Evolutionary conservation across 2,329 filamentous ascomycete genomes (phyloP).

Genomic region (Cordyceps farinosa): DNA sequence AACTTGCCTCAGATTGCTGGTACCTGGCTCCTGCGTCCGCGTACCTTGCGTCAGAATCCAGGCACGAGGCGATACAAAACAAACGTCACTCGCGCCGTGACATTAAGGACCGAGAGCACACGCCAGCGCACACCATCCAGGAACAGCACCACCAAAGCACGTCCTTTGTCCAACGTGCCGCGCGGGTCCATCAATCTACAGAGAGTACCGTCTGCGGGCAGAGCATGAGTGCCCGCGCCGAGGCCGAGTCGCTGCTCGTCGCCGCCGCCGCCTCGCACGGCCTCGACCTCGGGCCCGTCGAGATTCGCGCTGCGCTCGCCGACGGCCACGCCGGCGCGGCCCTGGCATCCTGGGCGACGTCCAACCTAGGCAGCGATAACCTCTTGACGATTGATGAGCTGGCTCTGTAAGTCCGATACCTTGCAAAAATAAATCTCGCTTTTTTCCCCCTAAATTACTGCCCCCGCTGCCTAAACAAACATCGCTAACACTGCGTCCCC

Average conservation of each 20-base stretch:
- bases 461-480: not conserved
- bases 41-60: not conserved
- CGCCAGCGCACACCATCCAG: not conserved
- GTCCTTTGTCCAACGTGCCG: not conserved
- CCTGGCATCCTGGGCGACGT: slow-evolving; percentile 46
- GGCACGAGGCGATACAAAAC: too few species aligned
- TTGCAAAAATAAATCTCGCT: not conserved
- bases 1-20: too few species aligned
- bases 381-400: slow-evolving; percentile 54
- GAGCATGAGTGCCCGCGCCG: slow-evolving; percentile 28
- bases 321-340: slow-evolving; percentile 34
- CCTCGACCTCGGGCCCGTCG: slow-evolving; percentile 33
- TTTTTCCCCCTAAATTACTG: too few species aligned
- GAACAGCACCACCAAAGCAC: not conserved
- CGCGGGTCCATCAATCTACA: not conserved
- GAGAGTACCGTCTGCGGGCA: slow-evolving; percentile 13
- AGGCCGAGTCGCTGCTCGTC: slow-evolving; percentile 33
- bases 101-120: not conserved
- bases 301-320: slow-evolving; percentile 36
- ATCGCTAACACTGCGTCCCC: slow-evolving; percentile 19
- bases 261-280: slow-evolving; percentile 32
- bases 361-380: slow-evolving; percentile 48
- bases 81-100: too few species aligned
- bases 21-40: too few species aligned
- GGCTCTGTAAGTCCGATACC: slow-evolving; percentile 41